Evolutionary conservation across 805 yeast species (phyloP).

Genomic region (Saccharomyces jurei): DNA sequence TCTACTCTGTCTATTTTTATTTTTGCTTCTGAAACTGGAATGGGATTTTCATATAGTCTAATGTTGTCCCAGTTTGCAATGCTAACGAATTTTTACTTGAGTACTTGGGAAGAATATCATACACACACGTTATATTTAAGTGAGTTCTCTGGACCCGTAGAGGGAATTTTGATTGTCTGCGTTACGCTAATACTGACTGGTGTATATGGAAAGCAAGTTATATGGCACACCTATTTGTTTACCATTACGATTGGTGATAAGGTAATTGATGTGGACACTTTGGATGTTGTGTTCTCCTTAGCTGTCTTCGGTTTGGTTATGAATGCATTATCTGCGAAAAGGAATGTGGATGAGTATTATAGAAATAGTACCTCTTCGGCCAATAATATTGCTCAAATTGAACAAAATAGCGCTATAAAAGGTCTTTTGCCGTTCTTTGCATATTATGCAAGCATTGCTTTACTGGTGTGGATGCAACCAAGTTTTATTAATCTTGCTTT

Average conservation of each 20-base stretch:
- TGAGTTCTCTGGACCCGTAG: slow-evolving; percentile 88
- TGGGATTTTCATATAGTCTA: slow-evolving; percentile 60
- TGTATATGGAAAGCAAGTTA: slow-evolving; percentile 51
- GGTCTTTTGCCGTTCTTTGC: slow-evolving; percentile 64
- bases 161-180: slow-evolving; percentile 68
- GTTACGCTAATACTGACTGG: slow-evolving; percentile 55
- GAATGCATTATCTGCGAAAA: slow-evolving; percentile 62
- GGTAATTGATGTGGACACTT: slow-evolving; percentile 31
- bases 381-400: slow-evolving; percentile 8
- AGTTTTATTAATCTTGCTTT: slow-evolving; percentile 46
- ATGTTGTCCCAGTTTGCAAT: slow-evolving; percentile 64
- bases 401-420: slow-evolving; percentile 33
- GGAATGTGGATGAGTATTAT: slow-evolving; percentile 47
- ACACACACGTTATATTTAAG: slow-evolving; percentile 76
- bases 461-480: slow-evolving; percentile 45
- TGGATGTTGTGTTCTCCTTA: slow-evolving; percentile 45
- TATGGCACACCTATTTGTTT: slow-evolving; percentile 47
- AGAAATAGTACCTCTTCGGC: slow-evolving; percentile 26
- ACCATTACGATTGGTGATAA: slow-evolving; percentile 9
- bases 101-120: slow-evolving; percentile 95
- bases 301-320: slow-evolving; percentile 51
- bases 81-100: slow-evolving; percentile 72
- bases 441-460: slow-evolving; percentile 42
- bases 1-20: slow-evolving; percentile 73
- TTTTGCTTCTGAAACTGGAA: slow-evolving; percentile 66